Evolutionary conservation across 768 basidiomycete genomes (phyloP), one percentile per base, ranked within the genome.

Genomic region (Lactarius sanguifluus): DNA sequence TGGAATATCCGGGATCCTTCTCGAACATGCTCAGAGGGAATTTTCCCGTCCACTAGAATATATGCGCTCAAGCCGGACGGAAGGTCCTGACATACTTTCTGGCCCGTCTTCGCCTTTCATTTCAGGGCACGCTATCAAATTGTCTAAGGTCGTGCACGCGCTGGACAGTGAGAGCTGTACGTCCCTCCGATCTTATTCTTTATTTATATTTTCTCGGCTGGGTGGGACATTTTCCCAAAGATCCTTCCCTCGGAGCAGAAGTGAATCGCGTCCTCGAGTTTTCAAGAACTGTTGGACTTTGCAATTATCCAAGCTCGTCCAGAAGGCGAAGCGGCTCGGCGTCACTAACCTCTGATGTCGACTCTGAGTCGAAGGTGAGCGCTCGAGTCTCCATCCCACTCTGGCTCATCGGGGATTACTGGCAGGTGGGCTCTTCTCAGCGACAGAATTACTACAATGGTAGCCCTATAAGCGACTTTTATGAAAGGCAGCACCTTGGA

Each of bases 1-100:
- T 32, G 66, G 62, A 8, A 60, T 57, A 52, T 56, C 57, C 1
- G 25, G 47, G 2, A 61, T 68, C 36, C 57, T 43, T 45, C 60
- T 66, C 12, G 68, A 67, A 30, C 65, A 67, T 34, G 65, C 65
- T 20, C 66, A 64, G 57, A 54, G 34, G 57, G 66, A 64, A 15
- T 18, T 64, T 47, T 47, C 52, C 32, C 40, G 30, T n/a, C n/a
- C 18, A 43, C 25, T 30, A 12, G 15, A 12, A 8, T 58, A 61
- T 9, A 38, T 36, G 10, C 30, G 12, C 25, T 30, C 18, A 40
- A n/a, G 6, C 18, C 15, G 50, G 23, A 41, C 56, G 40, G 57
- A n/a, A 28, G 36, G 50, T 9, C 32, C 32, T 55, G 50, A 15
- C 52, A 50, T 50, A 18, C 28, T 25, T 43, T 55, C 20, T 8